Evolutionary conservation across 768 basidiomycete genomes (phyloP), one percentile per base, ranked within the genome.

Genomic region (Hirschioporus abietinus): DNA sequence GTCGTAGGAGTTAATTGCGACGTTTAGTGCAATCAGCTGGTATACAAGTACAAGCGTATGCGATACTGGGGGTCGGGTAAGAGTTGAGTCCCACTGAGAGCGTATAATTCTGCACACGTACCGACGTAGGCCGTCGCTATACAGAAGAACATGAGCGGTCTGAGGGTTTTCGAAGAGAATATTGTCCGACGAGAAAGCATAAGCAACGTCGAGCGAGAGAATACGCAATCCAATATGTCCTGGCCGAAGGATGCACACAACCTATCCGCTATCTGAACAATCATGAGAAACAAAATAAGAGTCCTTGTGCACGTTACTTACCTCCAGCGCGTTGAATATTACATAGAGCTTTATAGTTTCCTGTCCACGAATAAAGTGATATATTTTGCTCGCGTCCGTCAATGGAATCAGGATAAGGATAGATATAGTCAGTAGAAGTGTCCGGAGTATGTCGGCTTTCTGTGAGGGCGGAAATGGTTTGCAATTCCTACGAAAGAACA

Each of bases 341-440:
- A 99, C 97, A 79, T 99, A 99, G 63, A 99, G 78, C 79, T 99
- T 99, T 80, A 99, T 96, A 1, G 95, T 97, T 71, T 99, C 97
- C 77, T 99, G 97, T 0, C 96, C 96, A 24, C 97, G 88, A 65
- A 99, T 98, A 18, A 90, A 91, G 73, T 99, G 97, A 72, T 99
- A 99, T 70, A 99, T 96, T 80, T 96, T 95, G 77, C 95, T 96
- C 10, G 95, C 92, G 74, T 99, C 96, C 7, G 96, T 95, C 57
- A 95, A 82, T 1, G 91, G 89, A 35, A 88, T 83, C 5, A 98
- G 81, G 24, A 96, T 83, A 20, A 87, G 70, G 61, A 95, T 83
- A 0, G 95, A 92, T 27, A 89, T 74, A 0, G 89, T 74, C 24
- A 99, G 83, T 1, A 99, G 81, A 9, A 93, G 77, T 26, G 86